phyloP scores from a whole-genome alignment of 2,329 filamentous ascomycete species.

The Phialophora verrucosa region DNA sequence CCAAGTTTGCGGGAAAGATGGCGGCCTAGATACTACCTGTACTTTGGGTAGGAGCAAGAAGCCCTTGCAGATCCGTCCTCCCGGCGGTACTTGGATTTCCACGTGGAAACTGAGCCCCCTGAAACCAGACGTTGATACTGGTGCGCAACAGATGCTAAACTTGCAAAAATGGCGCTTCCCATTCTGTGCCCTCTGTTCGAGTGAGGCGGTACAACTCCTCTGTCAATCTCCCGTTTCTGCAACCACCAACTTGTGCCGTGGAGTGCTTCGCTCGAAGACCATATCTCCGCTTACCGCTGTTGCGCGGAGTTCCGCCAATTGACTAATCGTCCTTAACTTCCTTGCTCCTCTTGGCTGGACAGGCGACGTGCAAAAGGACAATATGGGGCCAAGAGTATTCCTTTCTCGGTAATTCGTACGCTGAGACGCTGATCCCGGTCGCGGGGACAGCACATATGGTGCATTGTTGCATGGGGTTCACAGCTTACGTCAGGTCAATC shows the following conservation, averaged over 20 bases:
- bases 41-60: conserved; percentile 7
- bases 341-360: not conserved
- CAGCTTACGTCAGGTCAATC: conserved; percentile 14
- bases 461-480: not conserved
- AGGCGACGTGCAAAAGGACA: conserved; percentile 12
- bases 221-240: not conserved
- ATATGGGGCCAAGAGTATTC: conserved; percentile 11
- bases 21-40: not conserved
- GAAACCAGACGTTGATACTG: not conserved
- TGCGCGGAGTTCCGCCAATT: not conserved
- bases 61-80: conserved; percentile 14
- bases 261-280: not conserved
- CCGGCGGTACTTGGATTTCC: conserved; percentile 7
- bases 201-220: not conserved
- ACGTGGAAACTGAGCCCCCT: conserved; percentile 1
- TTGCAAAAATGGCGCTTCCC: conserved; percentile 5
- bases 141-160: not conserved
- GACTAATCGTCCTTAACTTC: conserved; percentile 1
- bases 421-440: conserved; percentile 6
- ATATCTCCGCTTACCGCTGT: not conserved
- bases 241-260: not conserved
- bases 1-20: conserved; percentile 2
- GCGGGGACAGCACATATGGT: not conserved
- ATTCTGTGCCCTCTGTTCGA: conserved; percentile 9
- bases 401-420: conserved; percentile 5